Conservation (phyloP, 139 green algal species). For the Chlamydomonas incerta region DNA sequence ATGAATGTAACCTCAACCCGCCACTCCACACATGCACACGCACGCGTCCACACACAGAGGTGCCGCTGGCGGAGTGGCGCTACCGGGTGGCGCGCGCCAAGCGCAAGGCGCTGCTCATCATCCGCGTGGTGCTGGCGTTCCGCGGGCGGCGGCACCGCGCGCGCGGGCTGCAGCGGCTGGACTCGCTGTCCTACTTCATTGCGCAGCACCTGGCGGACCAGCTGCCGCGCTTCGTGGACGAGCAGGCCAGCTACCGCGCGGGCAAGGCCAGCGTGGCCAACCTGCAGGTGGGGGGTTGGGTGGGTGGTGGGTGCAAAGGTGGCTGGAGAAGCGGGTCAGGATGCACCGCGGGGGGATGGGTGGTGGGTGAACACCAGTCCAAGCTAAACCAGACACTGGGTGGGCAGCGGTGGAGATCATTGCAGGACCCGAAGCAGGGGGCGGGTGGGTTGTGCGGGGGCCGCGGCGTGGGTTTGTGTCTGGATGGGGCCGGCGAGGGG, state of each 20-base stretch:
- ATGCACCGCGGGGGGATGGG: neutral
- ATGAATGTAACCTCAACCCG: too few relatives aligned
- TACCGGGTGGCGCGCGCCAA: slow-evolving; percentile 19
- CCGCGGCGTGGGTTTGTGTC: too few relatives aligned
- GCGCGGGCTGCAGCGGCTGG: slow-evolving; percentile 42
- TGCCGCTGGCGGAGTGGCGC: slow-evolving; percentile 29
- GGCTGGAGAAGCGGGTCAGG: neutral
- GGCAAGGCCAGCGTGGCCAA: neutral
- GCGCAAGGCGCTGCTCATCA: slow-evolving; percentile 31
- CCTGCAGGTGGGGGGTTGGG: neutral
- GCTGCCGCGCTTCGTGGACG: slow-evolving; percentile 35
- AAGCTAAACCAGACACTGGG: too few relatives aligned
- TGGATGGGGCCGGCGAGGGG: too few relatives aligned
- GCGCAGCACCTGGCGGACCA: slow-evolving; percentile 28
- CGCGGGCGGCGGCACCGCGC: slow-evolving; percentile 28
- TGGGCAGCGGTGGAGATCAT: too few relatives aligned
- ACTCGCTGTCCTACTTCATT: slow-evolving; percentile 46
- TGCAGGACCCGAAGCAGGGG: too few relatives aligned
- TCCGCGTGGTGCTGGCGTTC: slow-evolving; percentile 38
- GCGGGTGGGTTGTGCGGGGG: too few relatives aligned
- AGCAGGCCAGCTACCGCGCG: slow-evolving; percentile 13
- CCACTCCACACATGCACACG: too few relatives aligned
- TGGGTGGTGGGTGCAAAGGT: neutral
- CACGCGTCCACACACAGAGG: neutral
- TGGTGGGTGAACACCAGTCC: too few relatives aligned